Conservation (phyloP, 2,329 filamentous ascomycete species). For the Colletotrichum zoysiae region DNA sequence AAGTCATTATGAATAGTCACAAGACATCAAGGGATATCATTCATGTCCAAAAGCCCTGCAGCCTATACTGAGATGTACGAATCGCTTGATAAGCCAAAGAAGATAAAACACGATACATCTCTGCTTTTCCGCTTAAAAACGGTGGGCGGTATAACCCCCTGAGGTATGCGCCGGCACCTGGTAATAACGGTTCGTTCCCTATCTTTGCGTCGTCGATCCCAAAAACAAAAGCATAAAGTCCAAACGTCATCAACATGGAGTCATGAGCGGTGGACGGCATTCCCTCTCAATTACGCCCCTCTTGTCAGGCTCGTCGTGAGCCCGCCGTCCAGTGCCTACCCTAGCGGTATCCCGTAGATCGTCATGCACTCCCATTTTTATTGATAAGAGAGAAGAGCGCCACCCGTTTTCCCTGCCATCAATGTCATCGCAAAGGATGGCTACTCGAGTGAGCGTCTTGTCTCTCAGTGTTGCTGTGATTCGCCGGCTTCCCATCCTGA, state of each 20-base stretch:
- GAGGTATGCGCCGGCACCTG: constrained; percentile 25
- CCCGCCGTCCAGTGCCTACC: constrained; percentile 13
- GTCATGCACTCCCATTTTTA: constrained; percentile 24
- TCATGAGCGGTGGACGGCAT: constrained; percentile 4
- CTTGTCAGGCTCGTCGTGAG: background rate
- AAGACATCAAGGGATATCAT: constrained; percentile 9
- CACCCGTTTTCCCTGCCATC: background rate
- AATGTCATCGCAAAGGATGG: background rate
- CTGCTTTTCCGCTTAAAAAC: constrained; percentile 1
- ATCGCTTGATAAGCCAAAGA: constrained; percentile 4
- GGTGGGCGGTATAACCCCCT: constrained; percentile 12
- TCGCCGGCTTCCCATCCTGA: constrained; percentile 10
- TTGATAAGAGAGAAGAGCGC: constrained; percentile 5
- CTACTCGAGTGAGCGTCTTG: constrained; percentile 21
- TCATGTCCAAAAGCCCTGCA: background rate
- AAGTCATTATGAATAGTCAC: background rate
- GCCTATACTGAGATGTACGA: constrained; percentile 9
- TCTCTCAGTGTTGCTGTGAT: constrained; percentile 29
- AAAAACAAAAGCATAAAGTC: constrained; percentile 25
- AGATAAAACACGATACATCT: background rate
- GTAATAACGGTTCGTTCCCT: constrained; percentile 20
- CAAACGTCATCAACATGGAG: constrained; percentile 26
- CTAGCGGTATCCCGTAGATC: constrained; percentile 34
- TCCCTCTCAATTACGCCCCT: background rate
- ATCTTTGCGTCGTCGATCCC: constrained; percentile 24